phyloP scores from a whole-genome alignment of 192 early-diverging fungal species.

The Coemansia sp. region DNA sequence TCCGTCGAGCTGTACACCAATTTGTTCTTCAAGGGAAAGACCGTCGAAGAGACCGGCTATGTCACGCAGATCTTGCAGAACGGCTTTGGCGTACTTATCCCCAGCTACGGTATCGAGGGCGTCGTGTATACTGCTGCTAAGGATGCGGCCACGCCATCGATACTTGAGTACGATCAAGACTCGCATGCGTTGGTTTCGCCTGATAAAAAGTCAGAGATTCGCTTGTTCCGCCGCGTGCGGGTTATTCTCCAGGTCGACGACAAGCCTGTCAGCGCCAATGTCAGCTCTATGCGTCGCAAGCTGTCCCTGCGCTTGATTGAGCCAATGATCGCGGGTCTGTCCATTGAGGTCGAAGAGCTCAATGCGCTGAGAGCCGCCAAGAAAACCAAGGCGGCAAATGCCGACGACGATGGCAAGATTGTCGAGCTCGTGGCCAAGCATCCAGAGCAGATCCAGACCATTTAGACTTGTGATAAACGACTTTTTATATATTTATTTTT shows the following conservation, averaged over 20 bases:
- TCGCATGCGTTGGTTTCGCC: constrained; percentile 31
- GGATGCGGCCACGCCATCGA: constrained; percentile 3
- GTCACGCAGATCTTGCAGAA: constrained; percentile 93
- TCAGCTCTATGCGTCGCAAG: constrained; percentile 54
- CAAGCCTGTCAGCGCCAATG: constrained; percentile 46
- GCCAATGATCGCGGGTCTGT: constrained; percentile 29
- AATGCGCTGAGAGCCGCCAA: constrained; percentile 18
- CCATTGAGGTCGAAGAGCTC: constrained; percentile 26
- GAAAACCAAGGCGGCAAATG: neutral
- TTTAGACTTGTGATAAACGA: constrained; percentile 2
- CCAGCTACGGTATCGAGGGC: constrained; percentile 91
- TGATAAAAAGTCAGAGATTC: constrained; percentile 14
- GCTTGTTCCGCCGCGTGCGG: constrained; percentile 44
- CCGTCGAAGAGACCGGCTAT: constrained; percentile 80
- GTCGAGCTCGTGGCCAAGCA: constrained; percentile 43
- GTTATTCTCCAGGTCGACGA: constrained; percentile 51
- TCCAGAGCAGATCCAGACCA: constrained; percentile 33
- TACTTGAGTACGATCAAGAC: constrained; percentile 34
- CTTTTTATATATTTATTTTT: neutral
- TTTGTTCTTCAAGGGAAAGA: constrained; percentile 95
- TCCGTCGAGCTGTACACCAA: constrained; percentile 96
- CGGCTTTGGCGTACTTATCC: constrained; percentile 91
- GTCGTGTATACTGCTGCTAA: constrained; percentile 68
- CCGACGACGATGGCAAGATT: constrained; percentile 22
- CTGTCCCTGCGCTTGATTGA: constrained; percentile 37